Evolutionary conservation across 768 basidiomycete species (phyloP), one percentile per base, ranked within the genome.

Genomic region (Suillus fuscotomentosus): DNA sequence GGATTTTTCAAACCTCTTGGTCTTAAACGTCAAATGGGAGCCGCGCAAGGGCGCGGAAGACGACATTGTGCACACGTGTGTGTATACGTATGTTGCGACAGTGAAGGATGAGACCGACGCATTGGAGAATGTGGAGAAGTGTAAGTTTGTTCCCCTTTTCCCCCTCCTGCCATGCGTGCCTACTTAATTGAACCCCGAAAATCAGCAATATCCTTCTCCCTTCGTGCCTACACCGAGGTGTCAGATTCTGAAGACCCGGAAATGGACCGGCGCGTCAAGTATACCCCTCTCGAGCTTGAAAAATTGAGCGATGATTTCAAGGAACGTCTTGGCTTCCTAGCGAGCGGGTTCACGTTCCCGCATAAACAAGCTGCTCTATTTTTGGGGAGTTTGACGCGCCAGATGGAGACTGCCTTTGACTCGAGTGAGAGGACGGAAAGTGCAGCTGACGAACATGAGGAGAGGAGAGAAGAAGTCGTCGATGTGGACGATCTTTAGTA

Each of bases 1-100:
- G 74, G 93, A 95, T 70, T 75, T 94, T 67, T 94, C 92, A 1
- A 92, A 94, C 69, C 77, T 96, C 27, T 80, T 92, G 45, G 82
- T 96, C 27, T 80, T 85, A 3, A 84, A 80, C 60, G 69, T 92
- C 73, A 88, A 87, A 70, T 74, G 81, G 60, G 81, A 80, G 75
- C 74, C 34, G 74, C 76, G 60, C 60, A 78, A 82, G 42, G 69
- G 82, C 13, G 24, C 43, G n/a, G 36, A 61, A 9, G 89, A 92
- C 20, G 86, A 92, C 63, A 82, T 86, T 77, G 75, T 79, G 15
- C 82, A 88, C 66, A 83, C 78, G 7, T 96, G 93, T 73, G 75
- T 92, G 38, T 93, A 88, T 72, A 88, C 89, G 3, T 81, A 82
- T 70, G 75, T 73, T 59, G 71, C 71, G 64, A 72, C 68, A 77